Conservation (phyloP, 2,329 filamentous ascomycete species). For the Cladophialophora bantiana region DNA sequence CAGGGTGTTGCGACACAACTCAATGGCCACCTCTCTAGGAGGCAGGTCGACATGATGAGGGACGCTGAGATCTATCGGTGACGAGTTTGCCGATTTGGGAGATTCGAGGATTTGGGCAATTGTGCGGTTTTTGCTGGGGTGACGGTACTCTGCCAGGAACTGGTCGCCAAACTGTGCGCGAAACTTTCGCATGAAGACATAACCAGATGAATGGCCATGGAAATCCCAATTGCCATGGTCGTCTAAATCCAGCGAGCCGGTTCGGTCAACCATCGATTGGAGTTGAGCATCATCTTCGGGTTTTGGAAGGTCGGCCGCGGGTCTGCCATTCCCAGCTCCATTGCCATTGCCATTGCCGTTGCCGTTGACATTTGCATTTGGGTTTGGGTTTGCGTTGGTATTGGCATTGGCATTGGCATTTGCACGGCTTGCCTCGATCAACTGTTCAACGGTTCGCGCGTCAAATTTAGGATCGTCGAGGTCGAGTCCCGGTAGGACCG, state of each 20-base stretch:
- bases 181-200: conserved; percentile 86
- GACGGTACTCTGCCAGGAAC: conserved; percentile 63
- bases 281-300: conserved; percentile 73
- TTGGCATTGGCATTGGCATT: conserved; percentile 46
- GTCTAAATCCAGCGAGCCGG: conserved; percentile 88
- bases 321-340: conserved; percentile 32
- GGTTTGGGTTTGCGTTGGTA: neutral
- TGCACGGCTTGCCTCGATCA: conserved; percentile 53
- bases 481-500: conserved; percentile 83
- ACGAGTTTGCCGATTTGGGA: conserved; percentile 66
- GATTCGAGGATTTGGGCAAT: conserved; percentile 71
- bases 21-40: conserved; percentile 62
- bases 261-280: conserved; percentile 92
- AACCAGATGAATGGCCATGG: conserved; percentile 88
- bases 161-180: conserved; percentile 84
- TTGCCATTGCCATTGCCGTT: conserved; percentile 11
- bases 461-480: conserved; percentile 85
- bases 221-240: conserved; percentile 95
- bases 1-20: conserved; percentile 66
- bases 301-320: conserved; percentile 43
- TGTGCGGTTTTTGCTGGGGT: conserved; percentile 59
- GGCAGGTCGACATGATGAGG: conserved; percentile 71
- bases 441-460: conserved; percentile 73
- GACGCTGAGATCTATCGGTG: conserved; percentile 64
- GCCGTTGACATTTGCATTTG: conserved; percentile 33